Percentiles rank a stretch among this genome's conserved stretches.
These are phyloP conservation scores for Diaporthe nobilis DNA, from an alignment of 2,329 filamentous ascomycete genomes.

Conservation along the genomic window DNA sequence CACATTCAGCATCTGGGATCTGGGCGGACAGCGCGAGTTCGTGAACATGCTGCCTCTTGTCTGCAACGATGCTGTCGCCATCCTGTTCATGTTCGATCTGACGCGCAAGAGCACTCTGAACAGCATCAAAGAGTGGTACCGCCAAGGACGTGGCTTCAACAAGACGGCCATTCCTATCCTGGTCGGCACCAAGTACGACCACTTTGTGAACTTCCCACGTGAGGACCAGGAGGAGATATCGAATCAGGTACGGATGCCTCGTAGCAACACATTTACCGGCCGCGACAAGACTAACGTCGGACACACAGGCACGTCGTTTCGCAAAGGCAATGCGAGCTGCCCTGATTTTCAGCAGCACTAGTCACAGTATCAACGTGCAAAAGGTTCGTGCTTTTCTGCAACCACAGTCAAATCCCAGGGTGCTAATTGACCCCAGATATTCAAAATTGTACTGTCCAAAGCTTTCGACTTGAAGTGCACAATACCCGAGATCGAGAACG, in stretches of 20 bases:
- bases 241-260: slow-evolving; percentile 77
- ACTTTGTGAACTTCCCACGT: slow-evolving; percentile 98
- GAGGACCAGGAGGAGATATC: slow-evolving; percentile 99
- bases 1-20: slow-evolving; percentile 99
- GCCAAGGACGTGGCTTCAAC: slow-evolving; percentile 97
- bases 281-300: slow-evolving; percentile 42
- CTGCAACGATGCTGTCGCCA: slow-evolving; percentile 98
- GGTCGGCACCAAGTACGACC: slow-evolving; percentile 98
- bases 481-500: slow-evolving; percentile 98
- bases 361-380: slow-evolving; percentile 99
- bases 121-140: slow-evolving; percentile 99
- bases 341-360: slow-evolving; percentile 98
- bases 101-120: slow-evolving; percentile 98
- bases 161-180: slow-evolving; percentile 99
- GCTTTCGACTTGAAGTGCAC: slow-evolving; percentile 99
- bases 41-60: slow-evolving; percentile 99
- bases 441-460: slow-evolving; percentile 99
- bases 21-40: slow-evolving; percentile 97
- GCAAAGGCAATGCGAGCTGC: slow-evolving; percentile 98
- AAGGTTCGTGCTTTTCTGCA: slow-evolving; percentile 72
- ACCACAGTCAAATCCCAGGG: not conserved
- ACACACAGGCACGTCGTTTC: slow-evolving; percentile 86
- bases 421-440: slow-evolving; percentile 76
- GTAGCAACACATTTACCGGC: slow-evolving; percentile 39
- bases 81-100: slow-evolving; percentile 99